These are phyloP conservation scores for Hyaloperonospora arabidopsidis DNA, from an alignment of 352 stramenopile species.

Conservation along the genomic window DNA sequence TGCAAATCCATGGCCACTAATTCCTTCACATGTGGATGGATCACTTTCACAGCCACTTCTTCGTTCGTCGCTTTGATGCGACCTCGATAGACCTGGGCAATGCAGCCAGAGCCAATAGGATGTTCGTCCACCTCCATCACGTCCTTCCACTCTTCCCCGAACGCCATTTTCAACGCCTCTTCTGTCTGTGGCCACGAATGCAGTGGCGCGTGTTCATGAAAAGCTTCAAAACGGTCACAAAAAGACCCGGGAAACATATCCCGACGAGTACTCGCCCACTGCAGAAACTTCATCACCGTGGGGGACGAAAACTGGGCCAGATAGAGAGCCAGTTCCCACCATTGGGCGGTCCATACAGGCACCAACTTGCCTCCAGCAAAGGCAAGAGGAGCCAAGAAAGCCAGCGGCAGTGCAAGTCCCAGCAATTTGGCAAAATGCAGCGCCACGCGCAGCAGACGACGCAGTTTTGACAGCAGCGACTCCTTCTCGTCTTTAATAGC, in stretches of 20 bases:
- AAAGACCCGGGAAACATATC: conserved; percentile 90
- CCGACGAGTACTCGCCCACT: conserved; percentile 91
- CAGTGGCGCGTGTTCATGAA: conserved; percentile 84
- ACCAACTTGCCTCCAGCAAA: conserved; percentile 16
- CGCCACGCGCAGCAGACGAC: conserved; percentile 37
- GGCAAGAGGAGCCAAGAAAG: conserved; percentile 36
- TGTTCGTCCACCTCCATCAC: conserved; percentile 45
- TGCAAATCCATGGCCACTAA: conserved; percentile 87
- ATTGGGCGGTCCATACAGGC: conserved; percentile 33
- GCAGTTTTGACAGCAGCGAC: conserved; percentile 30
- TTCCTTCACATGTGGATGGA: conserved; percentile 87
- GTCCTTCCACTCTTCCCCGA: conserved; percentile 75
- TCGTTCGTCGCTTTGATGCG: conserved; percentile 54
- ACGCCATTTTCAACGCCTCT: conserved; percentile 67
- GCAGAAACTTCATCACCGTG: conserved; percentile 91
- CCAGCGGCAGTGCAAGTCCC: conserved; percentile 40
- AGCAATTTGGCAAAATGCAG: conserved; percentile 60
- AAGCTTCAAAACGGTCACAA: conserved; percentile 84
- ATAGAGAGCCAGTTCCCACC: conserved; percentile 64
- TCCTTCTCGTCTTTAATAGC: conserved; percentile 4
- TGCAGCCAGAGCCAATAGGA: conserved; percentile 88
- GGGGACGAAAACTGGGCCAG: conserved; percentile 70
- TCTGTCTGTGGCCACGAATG: conserved; percentile 88
- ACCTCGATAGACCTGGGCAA: conserved; percentile 91
- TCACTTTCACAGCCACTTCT: conserved; percentile 87